Evolutionary conservation across 768 basidiomycete genomes (phyloP).

Genomic region (Mycena sanguinolenta): DNA sequence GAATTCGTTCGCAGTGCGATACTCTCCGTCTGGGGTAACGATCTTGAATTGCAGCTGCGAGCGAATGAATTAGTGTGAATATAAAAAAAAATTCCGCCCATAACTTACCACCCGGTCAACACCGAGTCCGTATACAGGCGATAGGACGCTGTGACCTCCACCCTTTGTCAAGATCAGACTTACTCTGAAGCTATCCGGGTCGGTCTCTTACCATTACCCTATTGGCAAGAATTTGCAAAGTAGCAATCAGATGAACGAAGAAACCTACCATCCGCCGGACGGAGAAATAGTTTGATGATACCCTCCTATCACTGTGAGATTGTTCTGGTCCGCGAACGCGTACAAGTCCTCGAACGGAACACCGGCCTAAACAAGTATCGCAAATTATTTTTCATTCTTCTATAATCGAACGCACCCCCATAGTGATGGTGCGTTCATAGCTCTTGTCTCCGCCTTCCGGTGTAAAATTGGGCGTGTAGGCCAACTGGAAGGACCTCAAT

Average conservation of each 20-base stretch:
- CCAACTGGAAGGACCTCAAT: neutral
- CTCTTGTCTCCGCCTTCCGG: neutral
- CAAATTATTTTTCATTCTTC: too few relatives aligned
- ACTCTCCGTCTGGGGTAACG: neutral
- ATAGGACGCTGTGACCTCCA: neutral
- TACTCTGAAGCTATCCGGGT: neutral
- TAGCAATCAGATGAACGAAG: neutral
- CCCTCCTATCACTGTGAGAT: neutral
- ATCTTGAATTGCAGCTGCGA: neutral
- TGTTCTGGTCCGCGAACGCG: neutral
- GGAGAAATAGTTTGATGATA: neutral
- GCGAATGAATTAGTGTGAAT: neutral
- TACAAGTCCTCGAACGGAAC: neutral
- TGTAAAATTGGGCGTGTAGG: neutral
- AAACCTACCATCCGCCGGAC: neutral
- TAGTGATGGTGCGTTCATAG: neutral
- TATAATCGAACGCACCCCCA: neutral
- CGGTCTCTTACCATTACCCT: neutral
- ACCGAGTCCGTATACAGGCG: neutral
- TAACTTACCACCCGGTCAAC: neutral
- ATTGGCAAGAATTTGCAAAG: neutral
- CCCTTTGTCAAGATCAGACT: neutral
- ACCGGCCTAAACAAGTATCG: neutral
- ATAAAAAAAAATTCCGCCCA: neutral
- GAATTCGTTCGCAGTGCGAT: neutral